Base-by-base conservation (phyloP, 768 basidiomycete species). In the Psilocybe cubensis region DNA sequence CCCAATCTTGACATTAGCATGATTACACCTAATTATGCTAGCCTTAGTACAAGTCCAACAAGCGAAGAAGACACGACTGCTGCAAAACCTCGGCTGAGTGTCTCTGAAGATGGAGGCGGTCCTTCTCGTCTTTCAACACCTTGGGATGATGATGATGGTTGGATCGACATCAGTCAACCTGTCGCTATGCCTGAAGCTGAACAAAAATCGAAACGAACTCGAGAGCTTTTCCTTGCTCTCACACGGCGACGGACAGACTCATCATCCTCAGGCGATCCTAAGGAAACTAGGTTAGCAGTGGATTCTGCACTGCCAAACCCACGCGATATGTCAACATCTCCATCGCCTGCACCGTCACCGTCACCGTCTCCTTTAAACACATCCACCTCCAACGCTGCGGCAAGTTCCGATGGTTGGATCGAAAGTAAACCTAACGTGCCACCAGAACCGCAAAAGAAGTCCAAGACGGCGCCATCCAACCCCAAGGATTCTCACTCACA, bases 101-200 rank as follows among this genome's bases (percentile, higher is more conserved):
- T 74, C n/a, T 77, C 77, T 11, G 79, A 80, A 54, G 74, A 75
- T 57, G 75, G 74, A 14, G 70, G 70, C 29, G 72, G 63, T 25
- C 54, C 58, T 28, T 71, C 71, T 27, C 63, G 66, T 7, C 56
- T 71, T 1, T 70, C 73, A 5, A 71, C 72, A 4, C 74, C 74
- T 5, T 61, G 68, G n/a, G 74, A 76, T 11, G 76, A 77, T 6
- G 79, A 80, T 24, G 79, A 80, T 35, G 79, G 79, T 1, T 82
- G 79, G 79, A 76, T 80, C 49, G 72, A 74, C 44, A 58, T 74
- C 14, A 60, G 67, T 7, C 68, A 75, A 29, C 58, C 60, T 4
- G 58, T 62, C 18, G 52, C 57, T 27, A 59, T 61, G 3, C 65
- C 20, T 57, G 68, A 46, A 12, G 49, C 33, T 27, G 66, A 65